Evolutionary conservation across 495 filamentous ascomycete species (phyloP), one percentile per base, ranked within the genome.

Genomic region (Lasiosphaeris hirsuta): DNA sequence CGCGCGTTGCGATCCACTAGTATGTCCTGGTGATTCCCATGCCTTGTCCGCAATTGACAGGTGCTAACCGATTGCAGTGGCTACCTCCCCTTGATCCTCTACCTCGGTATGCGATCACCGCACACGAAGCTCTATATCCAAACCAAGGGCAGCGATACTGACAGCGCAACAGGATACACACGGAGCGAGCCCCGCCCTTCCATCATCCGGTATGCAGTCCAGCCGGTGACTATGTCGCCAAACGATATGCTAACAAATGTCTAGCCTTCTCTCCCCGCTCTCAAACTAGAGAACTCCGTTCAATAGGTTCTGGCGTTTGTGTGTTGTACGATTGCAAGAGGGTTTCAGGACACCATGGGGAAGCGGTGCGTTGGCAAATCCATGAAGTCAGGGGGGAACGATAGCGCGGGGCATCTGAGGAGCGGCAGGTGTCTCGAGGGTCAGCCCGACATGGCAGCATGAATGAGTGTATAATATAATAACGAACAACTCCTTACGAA

Each of bases 1-100:
- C 91, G 52, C 84, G 93, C 58, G 85, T 97, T 61, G 90, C 90
- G n/a, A 88, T 98, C 69, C 94, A 98, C 78, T 98, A 97, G 92
- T 96, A 84, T 46, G 84, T 55, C 14, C 8, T 30, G 23, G 23
- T 30, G 23, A 5, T 52, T 38, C 50, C 56, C 42, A 51, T 55
- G 61, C 43, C 41, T 50, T 17, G 36, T n/a, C 36, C 14, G 11
- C 30, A 10, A 40, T 43, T 34, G 15, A n/a, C 7, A 15, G 18
- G 59, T 56, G 61, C 75, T 81, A 54, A 83, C 73, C 45, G 11
- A 18, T 63, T 18, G 58, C 65, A 96, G 92, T 79, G 94, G 94
- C 72, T 98, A 97, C 71, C 82, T 98, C 45, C 94, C 94, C 70
- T 76, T 98, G 75, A 95, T 98, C 71, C 80, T 98, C 74, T 98